Evolutionary conservation across 257 asterid species (phyloP).

Genomic region (Ilex aquifolium): DNA sequence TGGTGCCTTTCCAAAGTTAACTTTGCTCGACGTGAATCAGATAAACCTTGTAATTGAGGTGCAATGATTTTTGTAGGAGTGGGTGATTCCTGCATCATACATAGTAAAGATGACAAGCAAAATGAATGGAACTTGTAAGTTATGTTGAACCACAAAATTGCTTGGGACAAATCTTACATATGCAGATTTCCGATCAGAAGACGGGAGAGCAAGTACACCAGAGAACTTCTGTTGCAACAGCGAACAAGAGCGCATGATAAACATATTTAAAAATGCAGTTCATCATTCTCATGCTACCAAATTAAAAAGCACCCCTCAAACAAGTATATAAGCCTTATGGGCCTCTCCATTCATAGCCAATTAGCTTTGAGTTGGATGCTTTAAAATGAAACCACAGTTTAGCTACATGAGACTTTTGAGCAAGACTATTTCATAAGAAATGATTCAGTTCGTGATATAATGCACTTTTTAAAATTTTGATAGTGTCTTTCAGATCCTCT

Average conservation of each 20-base stretch:
- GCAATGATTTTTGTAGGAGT: conserved; percentile 78
- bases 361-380: too few species aligned
- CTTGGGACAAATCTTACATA: conserved; percentile 48
- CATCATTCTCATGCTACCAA: too few species aligned
- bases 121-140: conserved; percentile 14
- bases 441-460: too few species aligned
- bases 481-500: too few species aligned
- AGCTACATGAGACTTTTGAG: too few species aligned
- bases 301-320: too few species aligned
- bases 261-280: too few species aligned
- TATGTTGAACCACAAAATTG: conserved; percentile 8
- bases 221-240: conserved; percentile 57
- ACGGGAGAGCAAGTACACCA: conserved; percentile 56
- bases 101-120: conserved; percentile 15
- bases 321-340: too few species aligned
- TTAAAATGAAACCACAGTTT: too few species aligned
- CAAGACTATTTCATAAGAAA: too few species aligned
- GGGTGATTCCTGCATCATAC: conserved; percentile 77
- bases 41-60: conserved; percentile 66
- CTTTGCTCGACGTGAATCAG: conserved; percentile 81
- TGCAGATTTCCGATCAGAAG: conserved; percentile 66
- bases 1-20: conserved; percentile 68
- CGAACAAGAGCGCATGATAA: conserved; percentile 3
- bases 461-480: too few species aligned
- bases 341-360: too few species aligned